Evolutionary conservation across 495 filamentous ascomycete genomes (phyloP).

Genomic region (Talaromyces adpressus): DNA sequence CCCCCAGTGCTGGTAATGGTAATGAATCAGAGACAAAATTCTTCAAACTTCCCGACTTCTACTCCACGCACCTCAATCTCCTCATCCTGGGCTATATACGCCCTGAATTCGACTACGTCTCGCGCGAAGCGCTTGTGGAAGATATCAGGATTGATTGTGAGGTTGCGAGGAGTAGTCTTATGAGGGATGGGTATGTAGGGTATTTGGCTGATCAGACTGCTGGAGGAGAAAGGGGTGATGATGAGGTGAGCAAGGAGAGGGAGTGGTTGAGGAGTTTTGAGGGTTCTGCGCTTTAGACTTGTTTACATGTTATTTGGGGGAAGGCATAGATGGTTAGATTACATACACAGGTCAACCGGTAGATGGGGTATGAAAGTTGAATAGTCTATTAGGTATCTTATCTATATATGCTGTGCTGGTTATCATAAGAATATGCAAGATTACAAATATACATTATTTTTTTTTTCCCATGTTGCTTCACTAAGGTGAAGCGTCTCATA

Average conservation of each 20-base stretch:
- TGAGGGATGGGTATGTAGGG: constrained; percentile 55
- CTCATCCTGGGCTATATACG: constrained; percentile 81
- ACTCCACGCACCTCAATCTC: constrained; percentile 69
- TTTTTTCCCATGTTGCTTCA: no score
- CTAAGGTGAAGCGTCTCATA: constrained; percentile 5
- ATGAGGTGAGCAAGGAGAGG: constrained; percentile 21
- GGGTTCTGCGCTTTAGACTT: constrained; percentile 5
- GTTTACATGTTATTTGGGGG: not conserved
- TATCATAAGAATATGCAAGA: not conserved
- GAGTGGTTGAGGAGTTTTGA: constrained; percentile 33
- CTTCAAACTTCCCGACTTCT: constrained; percentile 65
- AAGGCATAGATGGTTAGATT: not conserved
- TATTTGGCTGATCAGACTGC: constrained; percentile 39
- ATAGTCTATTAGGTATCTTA: not conserved
- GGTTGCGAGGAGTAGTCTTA: constrained; percentile 69
- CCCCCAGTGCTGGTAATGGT: constrained; percentile 29
- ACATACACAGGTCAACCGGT: not conserved
- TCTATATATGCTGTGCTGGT: constrained; percentile 1
- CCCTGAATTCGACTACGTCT: constrained; percentile 81
- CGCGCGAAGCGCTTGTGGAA: constrained; percentile 70
- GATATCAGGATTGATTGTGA: constrained; percentile 87
- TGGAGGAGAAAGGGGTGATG: constrained; percentile 12
- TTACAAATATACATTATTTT: not conserved
- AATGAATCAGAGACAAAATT: constrained; percentile 16
- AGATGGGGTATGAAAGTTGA: not conserved